A percentile compares a stretch with the other conserved stretches of the same genome.
Evolutionary conservation across 345 rosid species (phyloP).

Genomic region (Dipteronia dyeriana): DNA sequence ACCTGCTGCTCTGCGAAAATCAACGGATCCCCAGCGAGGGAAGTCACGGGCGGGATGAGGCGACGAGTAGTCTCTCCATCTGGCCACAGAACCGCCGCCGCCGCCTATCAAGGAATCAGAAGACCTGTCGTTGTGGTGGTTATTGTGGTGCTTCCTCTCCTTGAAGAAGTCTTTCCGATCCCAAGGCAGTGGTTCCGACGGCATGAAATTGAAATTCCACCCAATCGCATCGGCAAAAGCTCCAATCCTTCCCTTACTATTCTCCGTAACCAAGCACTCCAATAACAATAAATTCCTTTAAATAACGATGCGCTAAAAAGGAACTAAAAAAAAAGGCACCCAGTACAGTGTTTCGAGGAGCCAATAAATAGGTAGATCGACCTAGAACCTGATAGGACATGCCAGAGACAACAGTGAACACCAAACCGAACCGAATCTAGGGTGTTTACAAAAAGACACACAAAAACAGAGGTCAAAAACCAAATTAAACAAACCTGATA

Average conservation of each 20-base stretch:
- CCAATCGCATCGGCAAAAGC: constrained; percentile 47
- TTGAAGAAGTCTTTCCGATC: constrained; percentile 87
- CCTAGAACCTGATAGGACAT: neutral
- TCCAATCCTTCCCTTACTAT: constrained; percentile 24
- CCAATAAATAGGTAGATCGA: neutral
- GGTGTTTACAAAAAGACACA: constrained; percentile 9
- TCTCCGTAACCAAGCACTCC: constrained; percentile 6
- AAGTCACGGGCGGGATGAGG: constrained; percentile 59
- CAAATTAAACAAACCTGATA: neutral
- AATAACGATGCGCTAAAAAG: constrained; percentile 3
- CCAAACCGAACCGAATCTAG: constrained; percentile 15
- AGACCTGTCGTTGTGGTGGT: constrained; percentile 52
- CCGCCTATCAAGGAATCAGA: constrained; percentile 48
- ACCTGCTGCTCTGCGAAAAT: constrained; percentile 85
- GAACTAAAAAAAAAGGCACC: neutral
- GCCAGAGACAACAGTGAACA: neutral
- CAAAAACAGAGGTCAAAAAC: neutral
- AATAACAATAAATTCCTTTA: neutral
- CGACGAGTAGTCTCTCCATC: constrained; percentile 79
- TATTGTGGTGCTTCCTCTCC: constrained; percentile 63
- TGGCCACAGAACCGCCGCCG: constrained; percentile 36
- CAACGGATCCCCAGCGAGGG: constrained; percentile 66
- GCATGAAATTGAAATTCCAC: constrained; percentile 61
- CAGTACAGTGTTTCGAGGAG: neutral
- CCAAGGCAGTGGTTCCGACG: constrained; percentile 89